These are phyloP conservation scores for Arachnomyces sp. DNA, from an alignment of 2,329 filamentous ascomycete species.

Conservation along the genomic window DNA sequence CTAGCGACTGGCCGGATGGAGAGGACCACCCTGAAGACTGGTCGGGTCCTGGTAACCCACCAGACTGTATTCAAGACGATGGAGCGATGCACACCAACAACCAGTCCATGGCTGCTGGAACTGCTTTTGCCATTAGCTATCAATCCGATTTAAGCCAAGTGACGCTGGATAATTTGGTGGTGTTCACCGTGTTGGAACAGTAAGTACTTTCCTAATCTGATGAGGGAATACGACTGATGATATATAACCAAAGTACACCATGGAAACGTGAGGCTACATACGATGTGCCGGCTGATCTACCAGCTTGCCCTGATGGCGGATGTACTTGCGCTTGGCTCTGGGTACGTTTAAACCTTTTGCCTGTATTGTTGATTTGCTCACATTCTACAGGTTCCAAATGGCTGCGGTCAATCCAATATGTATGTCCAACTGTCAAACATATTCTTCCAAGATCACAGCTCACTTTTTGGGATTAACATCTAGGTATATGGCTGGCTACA, in stretches of 20 bases:
- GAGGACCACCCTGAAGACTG: conserved; percentile 40
- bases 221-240: too few species aligned
- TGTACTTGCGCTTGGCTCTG: conserved; percentile 39
- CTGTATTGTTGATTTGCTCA: neutral
- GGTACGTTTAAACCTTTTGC: conserved; percentile 12
- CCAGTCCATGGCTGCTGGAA: conserved; percentile 38
- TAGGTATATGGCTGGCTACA: conserved; percentile 43
- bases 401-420: conserved; percentile 34
- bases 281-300: conserved; percentile 28
- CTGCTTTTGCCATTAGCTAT: conserved; percentile 47
- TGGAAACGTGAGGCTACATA: conserved; percentile 34
- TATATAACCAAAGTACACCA: conserved; percentile 21
- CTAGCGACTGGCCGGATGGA: conserved; percentile 43
- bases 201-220: conserved; percentile 18
- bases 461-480: too few species aligned
- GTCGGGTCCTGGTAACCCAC: conserved; percentile 30
- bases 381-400: conserved; percentile 21
- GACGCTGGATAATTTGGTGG: conserved; percentile 45
- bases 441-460: too few species aligned
- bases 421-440: conserved; percentile 11
- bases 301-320: conserved; percentile 30
- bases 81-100: conserved; percentile 44
- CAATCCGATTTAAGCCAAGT: conserved; percentile 40
- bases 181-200: conserved; percentile 42
- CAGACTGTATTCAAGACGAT: conserved; percentile 32